A percentile compares a stretch with the other conserved stretches of the same genome.
Evolutionary conservation across 257 asterid genomes (phyloP).

Genomic region (Jasminum sambac): DNA sequence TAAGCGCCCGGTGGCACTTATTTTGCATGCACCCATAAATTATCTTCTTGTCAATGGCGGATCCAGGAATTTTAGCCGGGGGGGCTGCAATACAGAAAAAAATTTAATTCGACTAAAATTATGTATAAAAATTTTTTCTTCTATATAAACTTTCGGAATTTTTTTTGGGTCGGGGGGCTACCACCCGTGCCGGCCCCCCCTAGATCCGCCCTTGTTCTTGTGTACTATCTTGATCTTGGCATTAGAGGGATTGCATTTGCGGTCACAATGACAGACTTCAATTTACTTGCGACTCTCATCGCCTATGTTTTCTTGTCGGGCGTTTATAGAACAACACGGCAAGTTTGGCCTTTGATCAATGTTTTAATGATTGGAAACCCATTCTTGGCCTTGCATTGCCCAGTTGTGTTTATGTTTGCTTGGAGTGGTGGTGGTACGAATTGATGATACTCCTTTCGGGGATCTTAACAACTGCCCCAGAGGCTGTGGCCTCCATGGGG

Average conservation of each 20-base stretch:
- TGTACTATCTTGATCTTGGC: slow-evolving; percentile 41
- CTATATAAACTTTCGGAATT: too few species aligned
- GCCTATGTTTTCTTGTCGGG: slow-evolving; percentile 23
- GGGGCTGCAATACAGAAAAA: too few species aligned
- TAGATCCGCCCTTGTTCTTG: too few species aligned
- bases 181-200: too few species aligned
- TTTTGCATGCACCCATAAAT: slow-evolving; percentile 56
- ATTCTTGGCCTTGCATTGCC: slow-evolving; percentile 43
- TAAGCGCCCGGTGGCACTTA: slow-evolving; percentile 43
- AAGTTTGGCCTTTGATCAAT: slow-evolving; percentile 21
- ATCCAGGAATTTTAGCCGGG: too few species aligned
- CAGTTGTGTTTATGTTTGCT: slow-evolving; percentile 47
- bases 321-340: slow-evolving; percentile 28
- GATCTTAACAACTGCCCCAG: slow-evolving; percentile 44
- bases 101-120: too few species aligned
- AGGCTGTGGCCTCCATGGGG: slow-evolving; percentile 63
- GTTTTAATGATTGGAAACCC: slow-evolving; percentile 47
- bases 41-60: slow-evolving; percentile 36
- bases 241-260: slow-evolving; percentile 55
- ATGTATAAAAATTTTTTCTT: too few species aligned
- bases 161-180: too few species aligned
- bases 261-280: slow-evolving; percentile 34
- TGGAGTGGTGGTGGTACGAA: slow-evolving; percentile 76
- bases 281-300: slow-evolving; percentile 31
- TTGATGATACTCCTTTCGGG: slow-evolving; percentile 62